phyloP scores from a whole-genome alignment of 1,284 basidiomycete species.

The Heterobasidion irregulare region DNA sequence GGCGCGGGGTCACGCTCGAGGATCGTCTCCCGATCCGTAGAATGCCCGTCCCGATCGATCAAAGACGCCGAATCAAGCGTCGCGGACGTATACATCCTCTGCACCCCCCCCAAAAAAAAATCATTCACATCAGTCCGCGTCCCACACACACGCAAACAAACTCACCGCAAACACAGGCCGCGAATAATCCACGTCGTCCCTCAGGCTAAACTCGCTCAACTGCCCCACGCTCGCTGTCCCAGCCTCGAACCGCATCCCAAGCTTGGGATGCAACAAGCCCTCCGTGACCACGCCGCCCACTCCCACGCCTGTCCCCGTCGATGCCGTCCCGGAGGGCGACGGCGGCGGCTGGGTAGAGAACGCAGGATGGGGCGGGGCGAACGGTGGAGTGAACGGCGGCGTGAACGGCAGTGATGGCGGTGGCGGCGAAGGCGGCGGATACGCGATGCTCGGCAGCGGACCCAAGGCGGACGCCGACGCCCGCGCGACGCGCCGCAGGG shows the following conservation, averaged over 20 bases:
- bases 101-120: background rate
- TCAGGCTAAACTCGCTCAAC: background rate
- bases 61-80: background rate
- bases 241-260: background rate
- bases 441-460: background rate
- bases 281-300: background rate
- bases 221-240: background rate
- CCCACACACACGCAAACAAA: background rate
- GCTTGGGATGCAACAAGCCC: background rate
- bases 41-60: background rate
- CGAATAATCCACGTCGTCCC: conserved; percentile 2
- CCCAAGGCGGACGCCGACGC: background rate
- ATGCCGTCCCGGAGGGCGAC: background rate
- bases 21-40: too few relatives aligned
- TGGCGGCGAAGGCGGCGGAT: background rate
- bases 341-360: background rate
- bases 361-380: background rate
- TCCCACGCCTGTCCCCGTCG: background rate
- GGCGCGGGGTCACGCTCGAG: too few relatives aligned
- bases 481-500: background rate
- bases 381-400: too few relatives aligned
- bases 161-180: background rate
- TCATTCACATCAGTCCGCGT: background rate
- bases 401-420: too few relatives aligned
- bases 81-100: background rate